Percentiles rank a stretch among this genome's conserved stretches.
phyloP scores from a whole-genome alignment of 108 stramenopile genomes.

The Cyclostephanos tholiformis region DNA sequence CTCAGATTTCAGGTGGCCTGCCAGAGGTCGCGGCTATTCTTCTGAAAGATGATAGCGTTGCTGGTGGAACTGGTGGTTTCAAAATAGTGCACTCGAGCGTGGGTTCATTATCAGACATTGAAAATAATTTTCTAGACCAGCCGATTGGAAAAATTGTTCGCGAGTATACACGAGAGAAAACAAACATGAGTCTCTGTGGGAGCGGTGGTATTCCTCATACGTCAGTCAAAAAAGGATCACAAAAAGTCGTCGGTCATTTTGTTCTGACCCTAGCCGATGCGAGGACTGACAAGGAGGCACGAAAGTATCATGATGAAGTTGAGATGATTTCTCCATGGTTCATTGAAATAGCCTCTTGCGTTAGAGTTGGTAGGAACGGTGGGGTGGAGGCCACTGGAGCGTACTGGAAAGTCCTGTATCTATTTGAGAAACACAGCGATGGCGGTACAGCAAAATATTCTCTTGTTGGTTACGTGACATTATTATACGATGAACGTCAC shows the following conservation, averaged over 20 bases:
- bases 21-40: constrained; percentile 29
- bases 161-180: constrained; percentile 21
- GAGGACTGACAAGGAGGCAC: constrained; percentile 28
- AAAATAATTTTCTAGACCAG: constrained; percentile 29
- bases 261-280: constrained; percentile 66
- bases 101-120: constrained; percentile 18
- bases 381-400: constrained; percentile 40
- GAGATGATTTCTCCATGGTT: constrained; percentile 72
- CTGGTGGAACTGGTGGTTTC: constrained; percentile 5
- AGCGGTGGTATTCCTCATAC: constrained; percentile 24
- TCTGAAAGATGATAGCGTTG: constrained; percentile 20
- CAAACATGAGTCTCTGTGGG: constrained; percentile 6
- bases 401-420: constrained; percentile 77
- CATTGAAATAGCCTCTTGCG: constrained; percentile 79
- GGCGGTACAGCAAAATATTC: constrained; percentile 44
- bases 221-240: neutral
- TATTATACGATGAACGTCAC: constrained; percentile 31
- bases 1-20: constrained; percentile 24
- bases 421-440: constrained; percentile 59
- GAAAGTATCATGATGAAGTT: constrained; percentile 62
- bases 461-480: constrained; percentile 73
- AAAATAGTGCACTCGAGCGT: constrained; percentile 17
- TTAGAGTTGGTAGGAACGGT: constrained; percentile 53
- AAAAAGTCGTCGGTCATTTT: constrained; percentile 31
- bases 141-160: constrained; percentile 31